Evolutionary conservation across 371 early-diverging fungal species (phyloP), one percentile per base, ranked within the genome.

Genomic region (Cladochytrium tenue): DNA sequence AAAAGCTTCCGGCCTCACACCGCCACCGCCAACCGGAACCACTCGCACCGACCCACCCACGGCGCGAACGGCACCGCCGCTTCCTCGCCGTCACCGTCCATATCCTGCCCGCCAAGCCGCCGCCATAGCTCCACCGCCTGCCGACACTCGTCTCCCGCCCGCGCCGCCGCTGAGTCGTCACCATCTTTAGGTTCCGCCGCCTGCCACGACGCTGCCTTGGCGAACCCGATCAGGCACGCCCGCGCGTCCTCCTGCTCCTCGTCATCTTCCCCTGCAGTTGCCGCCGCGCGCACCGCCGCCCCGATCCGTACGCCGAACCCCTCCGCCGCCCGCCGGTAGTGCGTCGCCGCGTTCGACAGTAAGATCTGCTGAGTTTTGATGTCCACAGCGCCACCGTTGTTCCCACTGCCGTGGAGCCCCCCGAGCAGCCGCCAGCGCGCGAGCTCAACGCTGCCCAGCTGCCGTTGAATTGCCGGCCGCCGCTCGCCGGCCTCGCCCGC

Each of bases 111-210:
- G 34, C 57, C 70, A 62, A 55, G 35, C 58, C 65, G 56, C 52
- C 56, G 62, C 76, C 72, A 72, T n/a, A 58, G 61, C 43, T 43
- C 51, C 25, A 75, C 20, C 35, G 70, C 72, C 23, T 51, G 62
- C 51, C 58, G 62, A 33, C 62, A 62, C 30, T 75, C 75, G n/a
- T n/a, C n/a, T n/a, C 64, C 55, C 50, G 55, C 62, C 75, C 71
- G 69, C 23, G 59, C 63, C 34, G 36, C 53, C 20, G 71, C 17
- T 33, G 69, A 69, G 23, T 51, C 64, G 33, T 60, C 62, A 33
- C 60, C 61, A 23, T 75, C 76, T 53, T 27, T 52, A 60, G 64
- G 69, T 53, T 64, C 34, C 32, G 66, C 72, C 5, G 34, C 51
- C 50, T 66, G 23, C 25, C 66, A 67, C 51, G 67, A 66, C 55